Evolutionary conservation across 108 stramenopile genomes (phyloP), one percentile per base, ranked within the genome.

Genomic region (Schizochytrium sp.): DNA sequence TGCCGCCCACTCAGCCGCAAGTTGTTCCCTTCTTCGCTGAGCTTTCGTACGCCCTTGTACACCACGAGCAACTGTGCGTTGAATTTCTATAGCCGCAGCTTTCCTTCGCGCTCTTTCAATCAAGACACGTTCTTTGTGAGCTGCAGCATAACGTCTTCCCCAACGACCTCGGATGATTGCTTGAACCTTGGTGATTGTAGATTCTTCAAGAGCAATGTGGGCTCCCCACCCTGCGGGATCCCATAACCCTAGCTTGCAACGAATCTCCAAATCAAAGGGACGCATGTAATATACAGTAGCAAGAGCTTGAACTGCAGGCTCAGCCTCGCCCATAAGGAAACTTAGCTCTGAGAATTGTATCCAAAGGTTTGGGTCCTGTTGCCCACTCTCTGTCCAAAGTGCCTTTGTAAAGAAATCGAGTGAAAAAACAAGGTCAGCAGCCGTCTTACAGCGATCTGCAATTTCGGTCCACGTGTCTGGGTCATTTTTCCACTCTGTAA

Each of bases 181-280:
- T 42, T 83, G 76, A 42, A 83, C 76, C 53, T 83, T 83, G 53
- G 76, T 83, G 28, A 83, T 83, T 47, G 76, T 83, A 0, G 47
- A n/a, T 53, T 83, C 76, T 83, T 83, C 76, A 53, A 83, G 53
- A 13, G 76, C 76, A 83, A 83, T 49, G 76, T 83, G 76, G 15
- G 3, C 76, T 47, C 76, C 76, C 76, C 76, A 83, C 5, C 76
- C 53, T 10, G 28, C 15, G 0, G 76, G 76, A 55, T 83, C 76
- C 76, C 76, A 83, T 10, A 42, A 5, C 5, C 76, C 76, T n/a
- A 83, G 76, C 5, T 53, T 17, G 28, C 15, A 7, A 5, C 76
- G 47, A 2, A 83, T 17, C 28, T 53, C 55, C 28, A 83, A n/a
- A 53, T 83, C 76, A 28, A 83, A 83, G 2, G 76, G 76, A 17